Evolutionary conservation across 441 rosid genomes (phyloP).

Genomic region (Daphne laureola): DNA sequence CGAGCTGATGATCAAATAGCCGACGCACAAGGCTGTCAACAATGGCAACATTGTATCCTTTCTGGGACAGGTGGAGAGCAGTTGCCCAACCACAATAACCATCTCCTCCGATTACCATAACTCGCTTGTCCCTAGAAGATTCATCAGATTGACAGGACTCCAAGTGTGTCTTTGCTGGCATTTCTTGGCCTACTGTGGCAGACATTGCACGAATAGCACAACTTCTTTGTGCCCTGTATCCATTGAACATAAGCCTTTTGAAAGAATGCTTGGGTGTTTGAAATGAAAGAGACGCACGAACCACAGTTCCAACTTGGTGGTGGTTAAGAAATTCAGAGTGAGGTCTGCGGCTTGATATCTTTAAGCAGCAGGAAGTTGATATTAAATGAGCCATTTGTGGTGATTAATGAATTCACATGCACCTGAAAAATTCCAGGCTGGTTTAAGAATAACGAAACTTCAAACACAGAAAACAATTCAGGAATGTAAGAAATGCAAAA

Average conservation of each 20-base stretch:
- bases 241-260: slow-evolving; percentile 28
- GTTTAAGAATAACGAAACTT: slow-evolving; percentile 1
- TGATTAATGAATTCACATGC: slow-evolving; percentile 20
- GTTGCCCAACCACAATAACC: slow-evolving; percentile 99
- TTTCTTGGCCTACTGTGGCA: slow-evolving; percentile 37
- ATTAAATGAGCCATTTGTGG: slow-evolving; percentile 56
- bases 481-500: no score
- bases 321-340: slow-evolving; percentile 22
- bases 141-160: slow-evolving; percentile 22
- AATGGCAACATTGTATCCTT: slow-evolving; percentile 74
- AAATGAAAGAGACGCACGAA: slow-evolving; percentile 23
- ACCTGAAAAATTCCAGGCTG: slow-evolving; percentile 32
- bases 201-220: slow-evolving; percentile 36
- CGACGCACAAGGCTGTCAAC: slow-evolving; percentile 83
- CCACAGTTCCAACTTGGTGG: slow-evolving; percentile 16
- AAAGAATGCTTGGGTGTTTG: slow-evolving; percentile 27
- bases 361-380: slow-evolving; percentile 46
- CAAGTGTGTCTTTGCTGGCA: slow-evolving; percentile 36
- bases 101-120: slow-evolving; percentile 94
- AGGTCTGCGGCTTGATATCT: slow-evolving; percentile 30
- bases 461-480: not conserved
- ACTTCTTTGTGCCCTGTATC: slow-evolving; percentile 23
- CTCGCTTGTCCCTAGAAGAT: slow-evolving; percentile 47
- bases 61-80: slow-evolving; percentile 80
- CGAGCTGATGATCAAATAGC: slow-evolving; percentile 85